A percentile compares a stretch with the other conserved stretches of the same genome.
Conservation (phyloP, 1,284 basidiomycete genomes). For the Kalmanozyma brasiliensis region DNA sequence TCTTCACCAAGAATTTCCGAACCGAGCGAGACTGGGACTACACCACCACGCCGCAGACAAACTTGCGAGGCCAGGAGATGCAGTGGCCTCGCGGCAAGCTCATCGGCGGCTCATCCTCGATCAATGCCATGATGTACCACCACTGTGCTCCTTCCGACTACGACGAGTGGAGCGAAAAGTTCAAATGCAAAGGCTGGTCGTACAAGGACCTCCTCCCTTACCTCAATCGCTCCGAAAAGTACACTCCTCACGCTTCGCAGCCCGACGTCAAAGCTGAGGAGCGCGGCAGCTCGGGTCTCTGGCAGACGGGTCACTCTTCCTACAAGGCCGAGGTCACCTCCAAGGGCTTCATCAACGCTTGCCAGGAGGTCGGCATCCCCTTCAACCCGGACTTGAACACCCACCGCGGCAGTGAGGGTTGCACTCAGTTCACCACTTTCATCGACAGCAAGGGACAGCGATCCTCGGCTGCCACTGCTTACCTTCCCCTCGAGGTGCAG, state of each 20-base stretch:
- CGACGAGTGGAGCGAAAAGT: conserved; percentile 50
- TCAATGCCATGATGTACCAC: conserved; percentile 69
- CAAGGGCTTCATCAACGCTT: conserved; percentile 52
- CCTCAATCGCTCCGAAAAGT: conserved; percentile 43
- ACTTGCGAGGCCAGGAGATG: conserved; percentile 37
- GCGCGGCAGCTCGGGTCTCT: conserved; percentile 46
- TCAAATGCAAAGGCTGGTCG: conserved; percentile 54
- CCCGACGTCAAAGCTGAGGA: conserved; percentile 48
- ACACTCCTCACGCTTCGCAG: conserved; percentile 45
- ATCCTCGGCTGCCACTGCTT: conserved; percentile 56
- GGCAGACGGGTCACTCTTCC: conserved; percentile 53
- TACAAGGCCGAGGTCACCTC: conserved; percentile 46
- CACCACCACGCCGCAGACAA: conserved; percentile 45
- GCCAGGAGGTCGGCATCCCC: conserved; percentile 50
- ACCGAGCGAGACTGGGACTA: conserved; percentile 58
- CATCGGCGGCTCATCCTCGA: conserved; percentile 69
- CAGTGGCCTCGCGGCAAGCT: conserved; percentile 55
- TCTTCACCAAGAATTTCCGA: conserved; percentile 55
- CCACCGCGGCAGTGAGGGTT: conserved; percentile 41
- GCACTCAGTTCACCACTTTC: conserved; percentile 54
- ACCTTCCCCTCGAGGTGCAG: conserved; percentile 47
- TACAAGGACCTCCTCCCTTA: conserved; percentile 48
- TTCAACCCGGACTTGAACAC: conserved; percentile 54
- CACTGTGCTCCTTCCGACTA: conserved; percentile 50
- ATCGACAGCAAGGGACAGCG: conserved; percentile 51